Conservation (phyloP, 2,329 filamentous ascomycete species). For the Colletotrichum cuscutae region DNA sequence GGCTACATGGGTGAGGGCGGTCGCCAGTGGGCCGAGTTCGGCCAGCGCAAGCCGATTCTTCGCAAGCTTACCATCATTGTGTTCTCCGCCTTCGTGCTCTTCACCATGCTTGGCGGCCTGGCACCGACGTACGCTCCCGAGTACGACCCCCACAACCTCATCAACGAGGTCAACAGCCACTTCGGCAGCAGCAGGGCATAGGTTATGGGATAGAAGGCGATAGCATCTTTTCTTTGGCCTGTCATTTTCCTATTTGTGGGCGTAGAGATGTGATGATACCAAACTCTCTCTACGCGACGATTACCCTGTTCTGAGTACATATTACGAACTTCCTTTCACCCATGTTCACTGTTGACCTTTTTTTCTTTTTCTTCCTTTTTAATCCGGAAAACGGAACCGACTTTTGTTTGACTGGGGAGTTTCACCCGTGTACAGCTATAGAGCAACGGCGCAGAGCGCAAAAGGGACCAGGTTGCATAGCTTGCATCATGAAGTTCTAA, state of each 20-base stretch:
- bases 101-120: constrained; percentile 76
- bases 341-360: neutral
- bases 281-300: constrained; percentile 19
- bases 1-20: constrained; percentile 77
- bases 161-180: constrained; percentile 60
- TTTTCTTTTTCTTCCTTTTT: neutral
- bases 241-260: constrained; percentile 10
- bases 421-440: constrained; percentile 47
- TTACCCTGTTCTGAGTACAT: constrained; percentile 33
- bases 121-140: constrained; percentile 69
- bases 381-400: constrained; percentile 13
- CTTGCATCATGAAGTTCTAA: constrained; percentile 51
- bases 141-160: constrained; percentile 62
- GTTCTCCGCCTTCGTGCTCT: constrained; percentile 69
- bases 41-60: constrained; percentile 77
- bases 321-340: constrained; percentile 28
- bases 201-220: neutral
- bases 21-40: constrained; percentile 89
- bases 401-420: constrained; percentile 3
- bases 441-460: constrained; percentile 49
- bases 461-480: constrained; percentile 44
- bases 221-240: neutral
- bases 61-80: constrained; percentile 82
- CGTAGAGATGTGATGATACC: constrained; percentile 31
- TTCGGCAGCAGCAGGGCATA: constrained; percentile 51